Percentiles rank a stretch among this genome's conserved stretches.
These are phyloP conservation scores for Annulohypoxylon stygium DNA, from an alignment of 495 filamentous ascomycete species.

Conservation along the genomic window DNA sequence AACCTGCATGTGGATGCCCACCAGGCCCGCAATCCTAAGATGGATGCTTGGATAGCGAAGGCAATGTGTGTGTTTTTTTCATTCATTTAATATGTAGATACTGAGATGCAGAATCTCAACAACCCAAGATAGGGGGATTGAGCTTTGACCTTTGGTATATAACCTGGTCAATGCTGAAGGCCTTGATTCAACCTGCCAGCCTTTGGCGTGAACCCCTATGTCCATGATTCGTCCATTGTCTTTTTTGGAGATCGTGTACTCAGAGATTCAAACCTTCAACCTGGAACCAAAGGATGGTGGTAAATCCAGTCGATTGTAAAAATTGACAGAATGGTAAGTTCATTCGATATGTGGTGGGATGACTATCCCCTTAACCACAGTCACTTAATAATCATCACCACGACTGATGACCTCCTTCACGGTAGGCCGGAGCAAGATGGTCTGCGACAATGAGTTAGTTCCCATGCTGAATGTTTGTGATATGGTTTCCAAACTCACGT, in stretches of 20 bases:
- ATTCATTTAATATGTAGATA: background rate
- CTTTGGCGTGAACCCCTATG: background rate
- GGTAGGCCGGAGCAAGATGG: slow-evolving; percentile 85
- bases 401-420: slow-evolving; percentile 95
- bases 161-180: background rate
- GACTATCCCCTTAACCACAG: background rate
- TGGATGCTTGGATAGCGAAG: background rate
- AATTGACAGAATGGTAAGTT: no score
- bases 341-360: background rate
- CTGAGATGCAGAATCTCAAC: background rate
- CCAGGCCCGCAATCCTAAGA: background rate
- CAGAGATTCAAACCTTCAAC: background rate
- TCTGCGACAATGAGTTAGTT: slow-evolving; percentile 64
- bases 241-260: background rate
- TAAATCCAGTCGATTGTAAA: background rate
- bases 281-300: background rate
- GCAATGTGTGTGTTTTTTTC: background rate
- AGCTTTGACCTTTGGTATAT: background rate
- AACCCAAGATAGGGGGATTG: slow-evolving; percentile 4
- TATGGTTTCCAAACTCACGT: slow-evolving; percentile 69
- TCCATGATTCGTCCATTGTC: background rate
- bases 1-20: background rate
- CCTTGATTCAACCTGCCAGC: background rate
- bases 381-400: slow-evolving; percentile 83
- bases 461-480: slow-evolving; percentile 24